Base-by-base conservation (phyloP, 2,329 filamentous ascomycete genomes). In the Coleophoma eucalyptorum region DNA sequence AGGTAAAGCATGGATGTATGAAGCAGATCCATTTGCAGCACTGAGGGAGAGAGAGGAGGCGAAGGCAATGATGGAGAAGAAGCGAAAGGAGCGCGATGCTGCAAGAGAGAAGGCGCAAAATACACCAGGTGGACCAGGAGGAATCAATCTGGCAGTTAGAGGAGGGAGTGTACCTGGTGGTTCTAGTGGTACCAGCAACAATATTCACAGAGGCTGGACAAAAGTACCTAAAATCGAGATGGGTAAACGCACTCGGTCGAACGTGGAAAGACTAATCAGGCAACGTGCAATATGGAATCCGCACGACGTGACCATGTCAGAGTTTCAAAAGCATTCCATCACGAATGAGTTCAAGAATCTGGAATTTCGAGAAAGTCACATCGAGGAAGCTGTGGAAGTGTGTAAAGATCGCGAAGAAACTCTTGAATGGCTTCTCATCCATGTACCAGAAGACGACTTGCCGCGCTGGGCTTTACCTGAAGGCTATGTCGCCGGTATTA, bases 381-480 rank as follows among this genome's bases (percentile, higher is more conserved):
- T 92, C 38, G 84, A 95, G 64, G 94, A 99, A 70, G 93, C 94
- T 8, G 82, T 89, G 1, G 83, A 83, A 42, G 84, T 92, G 62
- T 97, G 92, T 72, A 95, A 93, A 67, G 91, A 96, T 65, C 80
- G 87, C 31, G 92, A 97, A 66, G 94, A 99, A 70, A 86, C 90
- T 15, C 77, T 99, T 2, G 93, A 97, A 67, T 99, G 94, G 94
- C 78, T 99, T 15, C 79, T 99, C 45, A 92, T 97, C 47, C 93
- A 99, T 69, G 91, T 99, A 2, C 94, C 94, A 1, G 94, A 99
- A 65, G 94, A 99, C 65, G 94, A 97, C 62, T 73, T 97, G n/a
- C 94, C 94, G 1, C 76, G 81, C 6, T 97, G 93, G 91, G 90
- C 90, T 60, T 73, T 99, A 40, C 94, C 94, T 0, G 92, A 95